Conservation (phyloP, 345 rosid species). For the Hibiscus mutabilis region DNA sequence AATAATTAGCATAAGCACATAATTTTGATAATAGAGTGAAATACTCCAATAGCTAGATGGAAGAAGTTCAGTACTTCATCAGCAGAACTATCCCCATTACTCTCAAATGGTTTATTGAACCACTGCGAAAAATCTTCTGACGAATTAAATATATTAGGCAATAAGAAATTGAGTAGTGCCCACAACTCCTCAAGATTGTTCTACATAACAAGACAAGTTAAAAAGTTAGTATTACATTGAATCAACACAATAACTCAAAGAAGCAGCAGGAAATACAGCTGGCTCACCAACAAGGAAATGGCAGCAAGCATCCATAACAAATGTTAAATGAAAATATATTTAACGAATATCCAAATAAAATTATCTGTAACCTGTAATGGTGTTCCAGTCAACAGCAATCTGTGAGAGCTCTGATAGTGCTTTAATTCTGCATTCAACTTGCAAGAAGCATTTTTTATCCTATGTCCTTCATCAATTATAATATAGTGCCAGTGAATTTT, state of each 20-base stretch:
- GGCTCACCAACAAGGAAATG: background rate
- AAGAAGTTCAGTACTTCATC: slow-evolving; percentile 56
- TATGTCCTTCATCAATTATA: slow-evolving; percentile 94
- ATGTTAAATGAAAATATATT: background rate
- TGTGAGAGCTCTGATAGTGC: slow-evolving; percentile 78
- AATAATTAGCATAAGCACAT: slow-evolving; percentile 7
- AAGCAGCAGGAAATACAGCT: background rate
- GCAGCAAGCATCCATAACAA: background rate
- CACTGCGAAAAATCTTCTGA: slow-evolving; percentile 95
- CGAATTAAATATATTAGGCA: slow-evolving; percentile 89
- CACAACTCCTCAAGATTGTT: slow-evolving; percentile 93
- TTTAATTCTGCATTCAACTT: slow-evolving; percentile 90
- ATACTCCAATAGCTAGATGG: slow-evolving; percentile 4
- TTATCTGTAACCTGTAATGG: slow-evolving; percentile 59
- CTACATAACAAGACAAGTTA: slow-evolving; percentile 30
- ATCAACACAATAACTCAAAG: slow-evolving; percentile 2
- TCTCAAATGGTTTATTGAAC: slow-evolving; percentile 91
- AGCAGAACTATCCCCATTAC: slow-evolving; percentile 77
- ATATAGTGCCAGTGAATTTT: slow-evolving; percentile 89
- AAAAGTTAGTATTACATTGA: slow-evolving; percentile 13
- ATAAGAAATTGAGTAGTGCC: slow-evolving; percentile 86
- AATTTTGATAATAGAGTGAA: slow-evolving; percentile 2
- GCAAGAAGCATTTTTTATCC: slow-evolving; percentile 96
- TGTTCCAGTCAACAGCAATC: slow-evolving; percentile 84
- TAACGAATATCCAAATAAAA: slow-evolving; percentile 1